Evolutionary conservation across 768 basidiomycete genomes (phyloP), one percentile per base, ranked within the genome.

Genomic region (Mrakia hoshinonis): DNA sequence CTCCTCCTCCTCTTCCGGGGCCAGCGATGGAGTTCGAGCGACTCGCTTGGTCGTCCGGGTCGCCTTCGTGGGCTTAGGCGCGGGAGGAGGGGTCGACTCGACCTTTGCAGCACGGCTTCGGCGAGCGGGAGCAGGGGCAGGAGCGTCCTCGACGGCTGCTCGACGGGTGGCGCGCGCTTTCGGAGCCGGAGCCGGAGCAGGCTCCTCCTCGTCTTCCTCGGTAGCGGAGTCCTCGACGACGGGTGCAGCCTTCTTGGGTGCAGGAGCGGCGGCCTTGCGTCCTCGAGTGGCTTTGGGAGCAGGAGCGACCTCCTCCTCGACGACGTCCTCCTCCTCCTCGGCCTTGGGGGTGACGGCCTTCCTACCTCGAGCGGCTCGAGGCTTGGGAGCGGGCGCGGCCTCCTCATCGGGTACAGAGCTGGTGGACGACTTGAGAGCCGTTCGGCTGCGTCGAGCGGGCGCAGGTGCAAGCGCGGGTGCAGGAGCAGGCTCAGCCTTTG

Each of bases 21-120:
- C 34, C 22, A 31, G 43, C 24, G 63, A 34, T 11, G 63, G 63
- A 46, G 63, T 65, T 46, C 46, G 63, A 15, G 15, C 43, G 39
- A 47, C 48, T 26, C 43, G 58, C 34, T 61, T 61, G 58, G 58
- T 61, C 18, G 58, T 61, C n/a, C 58, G 58, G 36, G 58, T 47
- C 15, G 43, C 22, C 26, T 65, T 65, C n/a, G 31, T 61, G 58
- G 46, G 10, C n/a, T 65, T 65, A 39, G 63, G 10, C 20, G 26
- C 62, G 12, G 39, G 20, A 13, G 43, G 26, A 48, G 63, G 34
- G 24, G 26, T 47, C 18, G 63, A 29, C 24, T 47, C 63, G 18
- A 51, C 34, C 18, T 20, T 31, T 20, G 29, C 58, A 15, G 58
- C 34, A 34, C 58, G 58, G 12, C 58, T 36, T 20, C 36, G 34